These are phyloP conservation scores for Penicillium sp. DNA, from an alignment of 2,329 filamentous ascomycete genomes.

Conservation along the genomic window DNA sequence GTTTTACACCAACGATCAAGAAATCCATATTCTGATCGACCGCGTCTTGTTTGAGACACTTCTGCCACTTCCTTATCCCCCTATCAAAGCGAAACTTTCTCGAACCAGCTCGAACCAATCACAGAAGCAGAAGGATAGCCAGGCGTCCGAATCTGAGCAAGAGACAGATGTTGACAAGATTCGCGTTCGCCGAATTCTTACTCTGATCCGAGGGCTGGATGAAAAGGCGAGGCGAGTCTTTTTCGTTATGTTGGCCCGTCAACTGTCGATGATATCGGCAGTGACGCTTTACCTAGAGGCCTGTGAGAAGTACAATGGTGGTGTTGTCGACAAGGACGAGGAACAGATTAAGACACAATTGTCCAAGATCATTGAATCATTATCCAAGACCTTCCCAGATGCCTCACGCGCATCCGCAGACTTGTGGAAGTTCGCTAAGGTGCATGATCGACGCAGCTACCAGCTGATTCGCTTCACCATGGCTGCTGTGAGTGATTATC, in stretches of 20 bases:
- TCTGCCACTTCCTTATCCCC: constrained; percentile 85
- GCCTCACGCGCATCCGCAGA: constrained; percentile 69
- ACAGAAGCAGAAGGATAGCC: constrained; percentile 53
- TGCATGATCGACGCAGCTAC: constrained; percentile 86
- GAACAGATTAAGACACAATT: constrained; percentile 68
- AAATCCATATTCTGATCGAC: constrained; percentile 81
- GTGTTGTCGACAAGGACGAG: constrained; percentile 69
- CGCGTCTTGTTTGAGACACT: constrained; percentile 82
- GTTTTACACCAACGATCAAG: constrained; percentile 84
- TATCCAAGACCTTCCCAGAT: constrained; percentile 76
- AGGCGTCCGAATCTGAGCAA: constrained; percentile 37
- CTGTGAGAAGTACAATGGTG: constrained; percentile 90
- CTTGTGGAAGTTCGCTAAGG: constrained; percentile 85
- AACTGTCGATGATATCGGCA: constrained; percentile 70
- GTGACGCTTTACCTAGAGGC: constrained; percentile 73
- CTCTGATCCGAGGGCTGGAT: constrained; percentile 77
- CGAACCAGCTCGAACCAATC: constrained; percentile 52
- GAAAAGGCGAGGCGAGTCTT: constrained; percentile 79
- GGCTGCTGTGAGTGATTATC: constrained; percentile 83
- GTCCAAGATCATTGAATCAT: constrained; percentile 68
- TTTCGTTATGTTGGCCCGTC: constrained; percentile 78
- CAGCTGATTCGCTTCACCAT: constrained; percentile 85
- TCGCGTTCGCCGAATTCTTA: constrained; percentile 77
- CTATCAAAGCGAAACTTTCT: constrained; percentile 57
- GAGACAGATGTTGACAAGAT: constrained; percentile 58